Conservation (phyloP, 306 rosid genomes). For the Vachellia pachyceras region DNA sequence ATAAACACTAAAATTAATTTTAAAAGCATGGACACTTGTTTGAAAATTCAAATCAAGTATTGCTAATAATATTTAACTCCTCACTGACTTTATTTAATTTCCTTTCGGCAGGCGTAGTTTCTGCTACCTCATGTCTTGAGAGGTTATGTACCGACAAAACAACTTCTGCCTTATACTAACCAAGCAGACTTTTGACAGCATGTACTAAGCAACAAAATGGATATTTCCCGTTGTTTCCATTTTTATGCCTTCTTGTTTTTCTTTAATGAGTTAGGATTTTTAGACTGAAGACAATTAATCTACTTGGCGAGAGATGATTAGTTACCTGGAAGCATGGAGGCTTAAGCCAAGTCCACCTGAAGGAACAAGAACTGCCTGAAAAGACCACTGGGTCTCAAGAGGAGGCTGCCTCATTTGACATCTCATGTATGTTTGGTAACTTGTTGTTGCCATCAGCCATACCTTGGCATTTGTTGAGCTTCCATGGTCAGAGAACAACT, state of each 20-base stretch:
- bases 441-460: constrained; percentile 79
- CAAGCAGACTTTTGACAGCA: constrained; percentile 40
- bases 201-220: constrained; percentile 38
- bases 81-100: neutral
- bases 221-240: neutral
- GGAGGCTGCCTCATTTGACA: constrained; percentile 83
- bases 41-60: neutral
- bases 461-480: constrained; percentile 52
- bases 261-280: neutral
- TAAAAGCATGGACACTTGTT: neutral
- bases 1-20: neutral
- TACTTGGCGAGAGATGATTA: constrained; percentile 32
- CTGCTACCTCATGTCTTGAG: constrained; percentile 32
- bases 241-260: neutral
- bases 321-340: constrained; percentile 76
- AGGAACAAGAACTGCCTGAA: constrained; percentile 89
- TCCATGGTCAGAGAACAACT: constrained; percentile 50
- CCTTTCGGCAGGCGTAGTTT: constrained; percentile 23
- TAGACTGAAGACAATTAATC: neutral
- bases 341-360: constrained; percentile 81
- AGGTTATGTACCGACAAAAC: constrained; percentile 52
- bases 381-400: constrained; percentile 80
- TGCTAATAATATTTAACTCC: neutral
- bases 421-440: constrained; percentile 76
- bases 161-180: constrained; percentile 42